Base-by-base conservation (phyloP, 2,329 filamentous ascomycete genomes). In the Claviceps arundinis region DNA sequence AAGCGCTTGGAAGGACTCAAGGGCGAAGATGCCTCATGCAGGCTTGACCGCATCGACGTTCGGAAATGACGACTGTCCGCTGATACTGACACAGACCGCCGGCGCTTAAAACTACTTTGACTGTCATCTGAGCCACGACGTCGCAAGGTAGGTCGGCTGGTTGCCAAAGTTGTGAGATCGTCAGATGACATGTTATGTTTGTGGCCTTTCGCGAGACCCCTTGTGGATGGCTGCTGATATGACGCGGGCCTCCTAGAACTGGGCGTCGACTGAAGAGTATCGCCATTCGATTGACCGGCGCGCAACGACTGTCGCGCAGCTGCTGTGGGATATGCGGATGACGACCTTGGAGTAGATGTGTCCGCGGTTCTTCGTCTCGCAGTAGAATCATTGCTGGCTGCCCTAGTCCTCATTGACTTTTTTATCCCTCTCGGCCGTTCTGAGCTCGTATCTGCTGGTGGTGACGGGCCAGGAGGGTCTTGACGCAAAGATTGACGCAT, bases 41-140 rank as follows among this genome's bases (percentile, higher is more conserved):
- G 37, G 43, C 57, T 60, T 30, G 59, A 56, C 54, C 89, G 78
- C 86, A 95, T 87, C 1, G 86, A 88, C 50, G 74, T 77, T 53
- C 83, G 82, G 73, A 95, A 87, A 1, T 72, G 76, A 50, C 81
- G 77, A 0, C 74, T 73, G 44, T 73, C 67, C 42, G 68, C n/a
- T 9, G 34, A 50, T 7, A 37, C 67, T 5, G 65, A 63, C 50
- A 70, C 63, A 40, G 75, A 69, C 55, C 78, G 76, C 44, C 72
- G 68, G 30, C 87, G 83, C 61, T 80, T 85, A 70, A 95, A 95
- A 64, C 88, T 95, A 68, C 87, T 95, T 45, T 87, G 83, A 60
- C 84, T 88, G 30, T 78, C 82, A 57, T 82, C 80, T 0, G 83
- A 86, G 17, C 70, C 73, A 9, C 71, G 76, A 2, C 82, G 76